Conservation (phyloP, 2,329 filamentous ascomycete genomes). For the Aspergillus pseudonomiae region DNA sequence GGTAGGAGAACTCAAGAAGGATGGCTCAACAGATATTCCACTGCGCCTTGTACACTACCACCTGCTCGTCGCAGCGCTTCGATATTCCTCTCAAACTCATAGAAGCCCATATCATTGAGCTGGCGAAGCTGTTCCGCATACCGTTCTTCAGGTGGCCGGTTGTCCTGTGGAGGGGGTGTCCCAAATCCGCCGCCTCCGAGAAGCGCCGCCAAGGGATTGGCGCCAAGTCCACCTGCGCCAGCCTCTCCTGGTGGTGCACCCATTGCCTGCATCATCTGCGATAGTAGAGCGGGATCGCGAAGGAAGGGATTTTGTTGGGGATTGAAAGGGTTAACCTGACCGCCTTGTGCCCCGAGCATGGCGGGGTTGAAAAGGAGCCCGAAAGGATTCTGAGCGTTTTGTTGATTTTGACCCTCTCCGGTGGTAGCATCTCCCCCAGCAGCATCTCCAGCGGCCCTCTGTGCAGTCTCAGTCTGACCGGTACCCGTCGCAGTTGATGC, state of each 20-base stretch:
- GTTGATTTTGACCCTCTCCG: slow-evolving; percentile 38
- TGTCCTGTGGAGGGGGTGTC: slow-evolving; percentile 68
- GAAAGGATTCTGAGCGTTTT: slow-evolving; percentile 65
- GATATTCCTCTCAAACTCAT: slow-evolving; percentile 92
- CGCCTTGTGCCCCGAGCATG: slow-evolving; percentile 33
- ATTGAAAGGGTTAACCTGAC: slow-evolving; percentile 48
- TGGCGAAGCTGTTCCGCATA: slow-evolving; percentile 89
- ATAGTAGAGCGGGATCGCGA: slow-evolving; percentile 62
- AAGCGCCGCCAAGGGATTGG: slow-evolving; percentile 51
- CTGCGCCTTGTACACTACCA: slow-evolving; percentile 85
- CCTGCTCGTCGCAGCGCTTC: slow-evolving; percentile 84
- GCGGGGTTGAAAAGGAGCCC: slow-evolving; percentile 63
- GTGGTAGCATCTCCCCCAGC: slow-evolving; percentile 32
- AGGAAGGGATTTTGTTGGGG: slow-evolving; percentile 57
- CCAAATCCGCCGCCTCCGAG: slow-evolving; percentile 54
- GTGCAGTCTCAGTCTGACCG: slow-evolving; percentile 32
- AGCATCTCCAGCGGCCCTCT: slow-evolving; percentile 34
- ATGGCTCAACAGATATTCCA: slow-evolving; percentile 45
- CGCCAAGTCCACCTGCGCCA: slow-evolving; percentile 33
- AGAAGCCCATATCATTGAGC: slow-evolving; percentile 99
- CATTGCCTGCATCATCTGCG: slow-evolving; percentile 58
- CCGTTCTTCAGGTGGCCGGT: slow-evolving; percentile 85
- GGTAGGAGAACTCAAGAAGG: slow-evolving; percentile 25
- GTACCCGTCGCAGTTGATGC: slow-evolving; percentile 35
- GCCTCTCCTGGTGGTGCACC: slow-evolving; percentile 41